These are phyloP conservation scores for Chlorella sp. DNA, from an alignment of 139 green algal species.

Conservation along the genomic window DNA sequence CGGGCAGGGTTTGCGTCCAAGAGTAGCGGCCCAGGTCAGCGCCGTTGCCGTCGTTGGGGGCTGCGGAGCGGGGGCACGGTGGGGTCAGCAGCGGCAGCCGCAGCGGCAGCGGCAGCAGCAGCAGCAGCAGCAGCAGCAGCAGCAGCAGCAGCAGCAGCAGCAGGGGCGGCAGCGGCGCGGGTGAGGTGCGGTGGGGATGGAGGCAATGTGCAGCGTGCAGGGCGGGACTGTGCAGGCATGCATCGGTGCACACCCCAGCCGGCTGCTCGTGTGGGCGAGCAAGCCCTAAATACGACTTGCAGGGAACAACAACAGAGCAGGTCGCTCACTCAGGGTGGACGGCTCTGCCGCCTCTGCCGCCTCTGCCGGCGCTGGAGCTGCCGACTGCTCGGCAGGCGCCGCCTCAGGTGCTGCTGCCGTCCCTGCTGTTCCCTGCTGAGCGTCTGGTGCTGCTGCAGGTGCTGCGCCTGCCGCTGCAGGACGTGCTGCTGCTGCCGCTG, in stretches of 20 bases:
- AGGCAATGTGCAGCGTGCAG: not conserved
- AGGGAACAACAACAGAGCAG: no score
- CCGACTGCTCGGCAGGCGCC: not conserved
- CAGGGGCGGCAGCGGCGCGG: no score
- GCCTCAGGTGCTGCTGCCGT: not conserved
- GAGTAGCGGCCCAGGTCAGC: constrained; percentile 83
- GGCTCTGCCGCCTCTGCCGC: not conserved
- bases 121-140: not conserved
- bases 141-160: no score
- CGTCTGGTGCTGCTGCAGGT: not conserved
- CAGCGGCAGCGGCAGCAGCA: not conserved
- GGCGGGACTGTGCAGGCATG: not conserved
- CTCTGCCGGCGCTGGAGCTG: not conserved
- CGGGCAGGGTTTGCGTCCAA: constrained; percentile 94
- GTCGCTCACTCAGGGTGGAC: not conserved
- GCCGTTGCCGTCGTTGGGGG: constrained; percentile 90
- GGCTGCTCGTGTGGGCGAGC: no score
- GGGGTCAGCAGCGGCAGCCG: not conserved
- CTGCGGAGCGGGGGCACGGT: not conserved
- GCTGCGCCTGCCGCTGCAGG: not conserved
- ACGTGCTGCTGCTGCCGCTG: not conserved
- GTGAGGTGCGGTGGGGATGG: not conserved
- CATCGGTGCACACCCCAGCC: no score
- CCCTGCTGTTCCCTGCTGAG: not conserved
- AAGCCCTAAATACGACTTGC: not conserved